Evolutionary conservation across 1,139 yeast species (phyloP).

Genomic region (Debaryomyces robertsiae): DNA sequence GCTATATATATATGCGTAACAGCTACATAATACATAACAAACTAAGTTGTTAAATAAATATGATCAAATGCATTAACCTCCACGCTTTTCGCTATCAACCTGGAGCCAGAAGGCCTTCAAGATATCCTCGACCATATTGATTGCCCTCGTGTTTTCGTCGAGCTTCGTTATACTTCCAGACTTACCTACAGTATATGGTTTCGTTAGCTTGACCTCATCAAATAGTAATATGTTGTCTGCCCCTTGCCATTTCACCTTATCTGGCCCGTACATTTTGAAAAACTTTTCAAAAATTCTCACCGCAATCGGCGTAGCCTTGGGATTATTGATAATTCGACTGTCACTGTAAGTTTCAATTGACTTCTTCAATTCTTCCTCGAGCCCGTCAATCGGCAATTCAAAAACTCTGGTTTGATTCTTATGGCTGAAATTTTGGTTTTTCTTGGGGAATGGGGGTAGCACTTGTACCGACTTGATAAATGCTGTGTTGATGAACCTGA

Average conservation of each 20-base stretch:
- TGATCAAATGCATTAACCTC: slow-evolving; percentile 46
- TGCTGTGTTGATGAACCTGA: slow-evolving; percentile 57
- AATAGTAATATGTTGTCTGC: slow-evolving; percentile 26
- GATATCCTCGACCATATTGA: slow-evolving; percentile 52
- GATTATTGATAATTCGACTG: slow-evolving; percentile 9
- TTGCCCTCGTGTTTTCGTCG: slow-evolving; percentile 38
- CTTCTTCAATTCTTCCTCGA: slow-evolving; percentile 20
- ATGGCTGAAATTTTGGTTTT: slow-evolving; percentile 11
- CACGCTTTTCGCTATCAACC: slow-evolving; percentile 53
- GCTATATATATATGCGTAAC: slow-evolving; percentile 8
- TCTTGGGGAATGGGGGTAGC: slow-evolving; percentile 28
- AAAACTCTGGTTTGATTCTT: slow-evolving; percentile 10
- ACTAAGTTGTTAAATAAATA: background rate
- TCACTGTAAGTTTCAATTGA: slow-evolving; percentile 18
- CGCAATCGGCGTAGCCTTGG: slow-evolving; percentile 19
- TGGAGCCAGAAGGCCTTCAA: slow-evolving; percentile 60
- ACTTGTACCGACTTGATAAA: slow-evolving; percentile 60
- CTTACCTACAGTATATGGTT: slow-evolving; percentile 34
- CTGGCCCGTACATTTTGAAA: slow-evolving; percentile 23
- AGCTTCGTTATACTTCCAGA: slow-evolving; percentile 25
- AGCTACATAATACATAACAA: slow-evolving; percentile 5
- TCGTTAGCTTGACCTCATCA: slow-evolving; percentile 28
- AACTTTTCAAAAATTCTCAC: slow-evolving; percentile 25
- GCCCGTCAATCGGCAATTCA: slow-evolving; percentile 19
- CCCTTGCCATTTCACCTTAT: slow-evolving; percentile 29